Conservation (phyloP, 352 stramenopile genomes). For the Globisporangium apiculatum region DNA sequence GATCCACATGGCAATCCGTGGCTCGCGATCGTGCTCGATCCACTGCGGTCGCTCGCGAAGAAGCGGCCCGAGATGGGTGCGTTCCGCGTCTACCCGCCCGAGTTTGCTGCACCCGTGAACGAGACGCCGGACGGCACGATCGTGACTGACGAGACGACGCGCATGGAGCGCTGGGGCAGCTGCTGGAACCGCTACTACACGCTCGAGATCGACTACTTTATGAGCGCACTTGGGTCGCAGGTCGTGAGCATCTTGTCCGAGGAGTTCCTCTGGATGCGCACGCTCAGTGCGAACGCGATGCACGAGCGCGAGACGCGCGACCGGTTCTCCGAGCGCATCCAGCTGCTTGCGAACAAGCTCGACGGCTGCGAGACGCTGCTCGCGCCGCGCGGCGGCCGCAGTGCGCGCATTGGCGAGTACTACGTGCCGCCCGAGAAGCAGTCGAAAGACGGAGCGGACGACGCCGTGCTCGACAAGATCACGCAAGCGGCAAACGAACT, state of each 20-base stretch:
- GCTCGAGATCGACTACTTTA: constrained; percentile 96
- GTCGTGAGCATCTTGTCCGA: constrained; percentile 92
- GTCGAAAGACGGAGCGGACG: constrained; percentile 53
- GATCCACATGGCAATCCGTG: constrained; percentile 95
- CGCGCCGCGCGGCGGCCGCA: constrained; percentile 39
- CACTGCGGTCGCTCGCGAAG: constrained; percentile 91
- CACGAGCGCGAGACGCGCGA: constrained; percentile 87
- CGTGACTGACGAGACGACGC: constrained; percentile 87
- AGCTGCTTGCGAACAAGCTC: constrained; percentile 79
- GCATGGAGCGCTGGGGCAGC: constrained; percentile 95
- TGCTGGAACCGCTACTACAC: constrained; percentile 95
- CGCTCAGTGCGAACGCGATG: constrained; percentile 86
- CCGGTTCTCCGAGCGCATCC: constrained; percentile 86
- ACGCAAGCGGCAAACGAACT: constrained; percentile 82
- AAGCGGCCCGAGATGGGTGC: constrained; percentile 93
- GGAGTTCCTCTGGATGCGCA: constrained; percentile 91
- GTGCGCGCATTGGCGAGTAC: constrained; percentile 77
- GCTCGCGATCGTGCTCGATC: constrained; percentile 98
- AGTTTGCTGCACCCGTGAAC: constrained; percentile 91
- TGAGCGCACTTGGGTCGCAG: constrained; percentile 87
- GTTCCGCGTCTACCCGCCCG: constrained; percentile 96
- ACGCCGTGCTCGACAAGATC: constrained; percentile 83
- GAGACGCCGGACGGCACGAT: constrained; percentile 95
- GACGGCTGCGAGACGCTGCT: constrained; percentile 66
- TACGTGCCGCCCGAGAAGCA: constrained; percentile 79